These are phyloP conservation scores for Domatiomyces globalis DNA, from an alignment of 2,329 filamentous ascomycete genomes.

Conservation along the genomic window DNA sequence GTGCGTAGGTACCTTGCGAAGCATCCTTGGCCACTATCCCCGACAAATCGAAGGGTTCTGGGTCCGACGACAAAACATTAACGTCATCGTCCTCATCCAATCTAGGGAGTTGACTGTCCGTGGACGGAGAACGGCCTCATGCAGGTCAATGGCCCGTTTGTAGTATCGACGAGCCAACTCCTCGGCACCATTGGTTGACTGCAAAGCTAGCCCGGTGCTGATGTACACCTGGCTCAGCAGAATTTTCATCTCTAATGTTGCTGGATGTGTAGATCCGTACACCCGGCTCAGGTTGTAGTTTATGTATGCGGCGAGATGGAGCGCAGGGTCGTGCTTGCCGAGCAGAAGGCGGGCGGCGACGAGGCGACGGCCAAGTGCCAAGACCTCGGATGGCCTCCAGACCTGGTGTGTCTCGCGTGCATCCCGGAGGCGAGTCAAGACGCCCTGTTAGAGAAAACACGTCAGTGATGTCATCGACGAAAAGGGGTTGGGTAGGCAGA, in stretches of 20 bases:
- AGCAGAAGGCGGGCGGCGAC: slow-evolving; percentile 40
- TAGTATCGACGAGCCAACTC: slow-evolving; percentile 15
- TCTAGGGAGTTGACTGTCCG: neutral
- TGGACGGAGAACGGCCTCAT: slow-evolving; percentile 16
- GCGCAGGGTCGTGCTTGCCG: slow-evolving; percentile 30
- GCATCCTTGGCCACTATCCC: slow-evolving; percentile 11
- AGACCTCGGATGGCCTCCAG: slow-evolving; percentile 33
- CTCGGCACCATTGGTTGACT: slow-evolving; percentile 5
- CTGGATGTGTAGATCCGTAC: slow-evolving; percentile 30
- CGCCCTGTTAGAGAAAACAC: slow-evolving; percentile 21
- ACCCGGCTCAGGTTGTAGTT: slow-evolving; percentile 42
- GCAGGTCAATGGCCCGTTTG: slow-evolving; percentile 24
- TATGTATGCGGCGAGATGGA: slow-evolving; percentile 39
- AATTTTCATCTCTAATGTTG: slow-evolving; percentile 37
- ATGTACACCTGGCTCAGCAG: slow-evolving; percentile 39
- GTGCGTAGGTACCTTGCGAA: slow-evolving; percentile 22
- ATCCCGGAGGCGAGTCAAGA: slow-evolving; percentile 34
- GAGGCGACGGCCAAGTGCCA: slow-evolving; percentile 39
- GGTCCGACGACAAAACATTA: slow-evolving; percentile 1
- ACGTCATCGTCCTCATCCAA: slow-evolving; percentile 8
- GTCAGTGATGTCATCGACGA: slow-evolving; percentile 19
- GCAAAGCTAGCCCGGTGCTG: slow-evolving; percentile 19
- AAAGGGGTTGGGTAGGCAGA: slow-evolving; percentile 22
- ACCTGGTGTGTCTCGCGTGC: slow-evolving; percentile 32
- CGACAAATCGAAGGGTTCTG: slow-evolving; percentile 8